Evolutionary conservation across 2,329 filamentous ascomycete species (phyloP).

Genomic region (Aureobasidium sp.): DNA sequence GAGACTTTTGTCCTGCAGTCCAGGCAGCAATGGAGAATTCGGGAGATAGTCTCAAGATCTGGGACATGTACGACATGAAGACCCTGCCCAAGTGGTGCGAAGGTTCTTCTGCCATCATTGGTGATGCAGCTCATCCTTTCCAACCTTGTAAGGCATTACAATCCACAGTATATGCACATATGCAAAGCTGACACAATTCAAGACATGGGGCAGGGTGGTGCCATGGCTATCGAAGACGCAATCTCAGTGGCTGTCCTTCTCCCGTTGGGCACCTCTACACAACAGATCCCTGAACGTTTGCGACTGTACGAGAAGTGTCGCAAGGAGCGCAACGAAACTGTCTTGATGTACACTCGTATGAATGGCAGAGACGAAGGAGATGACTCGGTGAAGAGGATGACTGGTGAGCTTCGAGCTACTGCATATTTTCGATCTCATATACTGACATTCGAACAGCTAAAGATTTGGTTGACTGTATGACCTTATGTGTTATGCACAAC

Average conservation of each 20-base stretch:
- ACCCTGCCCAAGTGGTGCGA: constrained; percentile 11
- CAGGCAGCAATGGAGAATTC: constrained; percentile 11
- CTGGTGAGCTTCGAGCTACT: not conserved
- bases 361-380: constrained; percentile 11
- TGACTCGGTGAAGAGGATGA: constrained; percentile 2
- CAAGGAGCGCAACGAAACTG: not conserved
- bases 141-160: constrained; percentile 11
- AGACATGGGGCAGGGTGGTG: constrained; percentile 14
- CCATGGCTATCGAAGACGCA: constrained; percentile 14
- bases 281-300: constrained; percentile 7
- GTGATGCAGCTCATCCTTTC: constrained; percentile 12
- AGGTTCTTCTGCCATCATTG: constrained; percentile 7
- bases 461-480: constrained; percentile 8
- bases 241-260: constrained; percentile 6
- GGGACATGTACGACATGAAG: constrained; percentile 14
- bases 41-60: constrained; percentile 9
- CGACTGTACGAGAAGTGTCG: constrained; percentile 10
- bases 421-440: not conserved
- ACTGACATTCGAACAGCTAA: not conserved
- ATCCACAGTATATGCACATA: not conserved
- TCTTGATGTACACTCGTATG: constrained; percentile 13
- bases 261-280: not conserved
- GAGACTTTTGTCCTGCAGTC: constrained; percentile 5
- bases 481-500: constrained; percentile 3
- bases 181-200: not conserved